These are phyloP conservation scores for Suhomyces bribrorum DNA, from an alignment of 1,139 yeast species.

Conservation along the genomic window DNA sequence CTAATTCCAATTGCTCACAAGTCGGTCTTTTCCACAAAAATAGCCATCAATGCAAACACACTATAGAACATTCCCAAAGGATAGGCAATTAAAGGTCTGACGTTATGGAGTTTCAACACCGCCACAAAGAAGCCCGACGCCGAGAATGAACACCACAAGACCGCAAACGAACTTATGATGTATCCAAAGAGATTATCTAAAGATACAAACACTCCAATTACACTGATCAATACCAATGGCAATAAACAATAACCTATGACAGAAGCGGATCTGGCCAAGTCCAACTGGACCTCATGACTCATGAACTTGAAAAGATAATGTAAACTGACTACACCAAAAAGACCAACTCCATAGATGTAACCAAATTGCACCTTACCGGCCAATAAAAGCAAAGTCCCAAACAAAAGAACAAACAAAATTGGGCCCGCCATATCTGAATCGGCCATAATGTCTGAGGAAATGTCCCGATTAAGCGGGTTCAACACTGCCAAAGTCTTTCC, in stretches of 20 bases:
- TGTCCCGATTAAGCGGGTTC: constrained; percentile 64
- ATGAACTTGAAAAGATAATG: constrained; percentile 84
- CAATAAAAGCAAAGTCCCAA: constrained; percentile 79
- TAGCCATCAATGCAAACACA: constrained; percentile 94
- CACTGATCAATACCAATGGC: constrained; percentile 82
- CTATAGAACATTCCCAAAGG: constrained; percentile 91
- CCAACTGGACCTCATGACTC: constrained; percentile 65
- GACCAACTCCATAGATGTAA: constrained; percentile 92
- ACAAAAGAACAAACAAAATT: constrained; percentile 78
- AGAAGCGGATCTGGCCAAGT: constrained; percentile 77
- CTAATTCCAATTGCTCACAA: background rate
- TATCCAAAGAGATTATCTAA: constrained; percentile 80
- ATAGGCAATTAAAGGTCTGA: constrained; percentile 88
- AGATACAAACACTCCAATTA: constrained; percentile 66
- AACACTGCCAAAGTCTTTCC: constrained; percentile 85
- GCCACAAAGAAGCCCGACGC: constrained; percentile 93
- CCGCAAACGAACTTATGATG: constrained; percentile 63
- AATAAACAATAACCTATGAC: constrained; percentile 92
- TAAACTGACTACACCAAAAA: constrained; percentile 83
- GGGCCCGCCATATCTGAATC: constrained; percentile 98
- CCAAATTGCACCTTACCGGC: constrained; percentile 97
- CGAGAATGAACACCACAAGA: constrained; percentile 92
- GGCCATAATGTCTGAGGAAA: constrained; percentile 74
- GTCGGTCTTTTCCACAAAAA: constrained; percentile 64
- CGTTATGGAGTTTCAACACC: constrained; percentile 78